These are phyloP conservation scores for Rhodosporidiobolus sp. DNA, from an alignment of 768 basidiomycete genomes.

Conservation along the genomic window DNA sequence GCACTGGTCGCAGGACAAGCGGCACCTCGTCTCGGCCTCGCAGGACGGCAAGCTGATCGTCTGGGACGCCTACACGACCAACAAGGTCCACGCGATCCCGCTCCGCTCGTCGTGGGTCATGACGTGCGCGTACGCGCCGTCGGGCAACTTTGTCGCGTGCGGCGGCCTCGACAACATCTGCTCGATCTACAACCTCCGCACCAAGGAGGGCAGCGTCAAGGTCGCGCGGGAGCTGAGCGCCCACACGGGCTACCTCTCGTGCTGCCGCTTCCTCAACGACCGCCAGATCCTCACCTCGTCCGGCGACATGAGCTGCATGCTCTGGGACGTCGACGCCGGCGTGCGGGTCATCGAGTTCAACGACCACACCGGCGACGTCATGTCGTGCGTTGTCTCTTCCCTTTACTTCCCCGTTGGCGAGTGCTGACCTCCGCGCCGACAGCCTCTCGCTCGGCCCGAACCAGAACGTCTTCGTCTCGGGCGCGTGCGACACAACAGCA, in stretches of 20 bases:
- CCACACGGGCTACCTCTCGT: constrained; percentile 95
- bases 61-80: constrained; percentile 99
- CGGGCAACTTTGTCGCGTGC: constrained; percentile 95
- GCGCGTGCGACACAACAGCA: constrained; percentile 96
- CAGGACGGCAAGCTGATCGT: constrained; percentile 99
- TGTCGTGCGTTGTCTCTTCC: constrained; percentile 67
- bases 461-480: constrained; percentile 95
- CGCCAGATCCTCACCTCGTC: constrained; percentile 96
- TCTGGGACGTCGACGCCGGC: constrained; percentile 99
- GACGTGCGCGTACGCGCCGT: constrained; percentile 98
- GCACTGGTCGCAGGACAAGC: constrained; percentile 97
- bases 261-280: constrained; percentile 98
- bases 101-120: constrained; percentile 98
- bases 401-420: constrained; percentile 14
- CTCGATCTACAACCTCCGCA: constrained; percentile 92
- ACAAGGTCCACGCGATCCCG: constrained; percentile 99
- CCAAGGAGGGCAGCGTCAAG: constrained; percentile 68
- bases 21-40: constrained; percentile 98
- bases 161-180: constrained; percentile 99
- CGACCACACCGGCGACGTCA: constrained; percentile 98
- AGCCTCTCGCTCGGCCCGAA: constrained; percentile 93
- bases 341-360: constrained; percentile 97
- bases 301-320: constrained; percentile 99
- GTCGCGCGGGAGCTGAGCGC: constrained; percentile 93
- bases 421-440: constrained; percentile 13